phyloP scores from a whole-genome alignment of 768 basidiomycete species.

The Dentipellis sp. region DNA sequence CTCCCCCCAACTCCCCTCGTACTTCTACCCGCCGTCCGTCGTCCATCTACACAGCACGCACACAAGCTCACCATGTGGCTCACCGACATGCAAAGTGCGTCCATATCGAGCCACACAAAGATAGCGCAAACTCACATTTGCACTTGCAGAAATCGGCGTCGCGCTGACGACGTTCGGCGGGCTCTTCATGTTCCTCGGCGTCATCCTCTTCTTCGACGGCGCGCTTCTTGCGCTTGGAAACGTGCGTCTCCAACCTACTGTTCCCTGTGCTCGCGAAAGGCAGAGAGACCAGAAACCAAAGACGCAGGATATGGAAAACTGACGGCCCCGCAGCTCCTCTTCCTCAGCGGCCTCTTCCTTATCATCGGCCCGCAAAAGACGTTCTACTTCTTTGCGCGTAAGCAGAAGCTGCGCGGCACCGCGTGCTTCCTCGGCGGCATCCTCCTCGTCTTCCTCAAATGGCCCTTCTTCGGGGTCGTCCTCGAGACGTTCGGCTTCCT shows the following conservation, averaged over 20 bases:
- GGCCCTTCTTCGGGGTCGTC: constrained; percentile 89
- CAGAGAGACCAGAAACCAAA: background rate
- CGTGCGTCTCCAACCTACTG: constrained; percentile 35
- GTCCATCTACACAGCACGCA: no score
- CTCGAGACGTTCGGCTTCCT: constrained; percentile 96
- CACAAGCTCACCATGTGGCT: background rate
- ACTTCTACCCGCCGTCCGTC: no score
- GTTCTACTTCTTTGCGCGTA: constrained; percentile 95
- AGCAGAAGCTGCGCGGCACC: constrained; percentile 89
- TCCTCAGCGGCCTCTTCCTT: constrained; percentile 87
- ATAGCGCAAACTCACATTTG: background rate
- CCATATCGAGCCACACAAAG: background rate
- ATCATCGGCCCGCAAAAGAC: constrained; percentile 98
- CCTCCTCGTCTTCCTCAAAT: constrained; percentile 87
- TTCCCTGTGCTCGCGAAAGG: background rate
- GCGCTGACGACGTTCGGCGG: constrained; percentile 93
- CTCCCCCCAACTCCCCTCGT: no score
- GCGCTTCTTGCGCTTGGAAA: constrained; percentile 96
- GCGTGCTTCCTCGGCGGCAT: constrained; percentile 85
- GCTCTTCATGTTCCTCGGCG: constrained; percentile 93
- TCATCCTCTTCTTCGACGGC: constrained; percentile 95
- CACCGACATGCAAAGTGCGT: background rate
- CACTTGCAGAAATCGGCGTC: constrained; percentile 81
- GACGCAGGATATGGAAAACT: no score
- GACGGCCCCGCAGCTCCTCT: constrained; percentile 61